Evolutionary conservation across 805 yeast genomes (phyloP).

Genomic region (Candida khao-thaluensis): DNA sequence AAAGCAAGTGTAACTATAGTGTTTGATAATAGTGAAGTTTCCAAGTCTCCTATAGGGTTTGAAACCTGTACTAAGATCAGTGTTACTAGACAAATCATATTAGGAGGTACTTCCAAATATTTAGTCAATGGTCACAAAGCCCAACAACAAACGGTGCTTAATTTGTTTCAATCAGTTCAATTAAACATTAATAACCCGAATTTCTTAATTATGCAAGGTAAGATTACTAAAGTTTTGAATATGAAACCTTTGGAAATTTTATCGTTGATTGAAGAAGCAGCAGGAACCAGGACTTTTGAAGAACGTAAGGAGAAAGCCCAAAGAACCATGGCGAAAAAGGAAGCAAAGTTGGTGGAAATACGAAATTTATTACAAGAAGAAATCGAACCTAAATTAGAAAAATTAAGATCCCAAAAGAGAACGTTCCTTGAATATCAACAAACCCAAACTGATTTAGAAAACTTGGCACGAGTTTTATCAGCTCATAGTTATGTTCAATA

Average conservation of each 20-base stretch:
- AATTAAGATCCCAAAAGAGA: slow-evolving; percentile 77
- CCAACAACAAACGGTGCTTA: slow-evolving; percentile 88
- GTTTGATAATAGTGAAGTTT: slow-evolving; percentile 78
- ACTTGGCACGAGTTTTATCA: slow-evolving; percentile 65
- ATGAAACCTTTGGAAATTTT: slow-evolving; percentile 92
- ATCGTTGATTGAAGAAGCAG: slow-evolving; percentile 94
- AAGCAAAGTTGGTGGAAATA: slow-evolving; percentile 77
- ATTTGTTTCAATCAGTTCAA: slow-evolving; percentile 90
- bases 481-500: slow-evolving; percentile 66
- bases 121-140: slow-evolving; percentile 95
- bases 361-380: slow-evolving; percentile 74
- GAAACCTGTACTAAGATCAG: slow-evolving; percentile 75
- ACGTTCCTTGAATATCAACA: slow-evolving; percentile 83
- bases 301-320: slow-evolving; percentile 90
- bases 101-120: slow-evolving; percentile 92
- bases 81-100: slow-evolving; percentile 84
- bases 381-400: slow-evolving; percentile 87
- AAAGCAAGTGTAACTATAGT: slow-evolving; percentile 96
- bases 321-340: slow-evolving; percentile 88
- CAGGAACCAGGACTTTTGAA: slow-evolving; percentile 95
- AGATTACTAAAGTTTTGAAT: slow-evolving; percentile 92
- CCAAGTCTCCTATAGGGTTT: slow-evolving; percentile 84
- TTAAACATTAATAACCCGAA: slow-evolving; percentile 95
- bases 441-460: slow-evolving; percentile 76
- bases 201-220: slow-evolving; percentile 97